Evolutionary conservation across 352 stramenopile genomes (phyloP).

Genomic region (Phytophthora pisi): DNA sequence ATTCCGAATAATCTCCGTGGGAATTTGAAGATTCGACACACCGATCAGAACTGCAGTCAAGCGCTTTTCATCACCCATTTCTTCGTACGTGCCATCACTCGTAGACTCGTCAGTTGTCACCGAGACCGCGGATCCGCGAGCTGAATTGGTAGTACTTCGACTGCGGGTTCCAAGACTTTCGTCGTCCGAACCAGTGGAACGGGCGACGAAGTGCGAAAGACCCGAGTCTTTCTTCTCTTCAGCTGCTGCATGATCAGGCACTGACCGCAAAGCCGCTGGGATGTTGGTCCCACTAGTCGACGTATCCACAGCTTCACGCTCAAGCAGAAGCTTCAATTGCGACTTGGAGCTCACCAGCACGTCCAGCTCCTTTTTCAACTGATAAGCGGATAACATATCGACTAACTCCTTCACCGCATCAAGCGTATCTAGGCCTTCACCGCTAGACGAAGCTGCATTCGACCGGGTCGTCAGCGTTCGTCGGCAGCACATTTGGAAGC

Average conservation of each 20-base stretch:
- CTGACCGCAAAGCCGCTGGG: slow-evolving; percentile 26
- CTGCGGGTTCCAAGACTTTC: slow-evolving; percentile 22
- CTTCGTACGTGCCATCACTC: slow-evolving; percentile 67
- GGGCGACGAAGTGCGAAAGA: slow-evolving; percentile 32
- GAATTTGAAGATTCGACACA: slow-evolving; percentile 75
- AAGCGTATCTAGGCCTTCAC: slow-evolving; percentile 20
- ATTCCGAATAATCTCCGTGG: slow-evolving; percentile 36
- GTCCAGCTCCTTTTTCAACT: slow-evolving; percentile 60
- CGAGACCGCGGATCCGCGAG: slow-evolving; percentile 45
- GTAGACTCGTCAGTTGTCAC: slow-evolving; percentile 70
- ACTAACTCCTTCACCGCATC: slow-evolving; percentile 34
- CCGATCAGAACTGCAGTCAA: slow-evolving; percentile 77
- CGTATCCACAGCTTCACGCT: slow-evolving; percentile 76
- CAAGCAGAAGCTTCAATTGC: slow-evolving; percentile 68
- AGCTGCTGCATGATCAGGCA: slow-evolving; percentile 18
- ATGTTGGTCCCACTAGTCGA: slow-evolving; percentile 54
- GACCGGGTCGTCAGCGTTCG: slow-evolving; percentile 30
- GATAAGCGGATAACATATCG: slow-evolving; percentile 44
- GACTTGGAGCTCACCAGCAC: slow-evolving; percentile 68
- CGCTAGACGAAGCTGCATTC: slow-evolving; percentile 17
- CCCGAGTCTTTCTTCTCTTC: slow-evolving; percentile 39
- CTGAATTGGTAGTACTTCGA: slow-evolving; percentile 28
- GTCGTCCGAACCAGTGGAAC: slow-evolving; percentile 17
- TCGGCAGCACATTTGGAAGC: slow-evolving; percentile 57
- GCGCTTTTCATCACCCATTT: slow-evolving; percentile 69